Percentiles rank a stretch among this genome's conserved stretches.
Conservation (phyloP, 2,329 filamentous ascomycete genomes). For the Penicillium hesseltinei region DNA sequence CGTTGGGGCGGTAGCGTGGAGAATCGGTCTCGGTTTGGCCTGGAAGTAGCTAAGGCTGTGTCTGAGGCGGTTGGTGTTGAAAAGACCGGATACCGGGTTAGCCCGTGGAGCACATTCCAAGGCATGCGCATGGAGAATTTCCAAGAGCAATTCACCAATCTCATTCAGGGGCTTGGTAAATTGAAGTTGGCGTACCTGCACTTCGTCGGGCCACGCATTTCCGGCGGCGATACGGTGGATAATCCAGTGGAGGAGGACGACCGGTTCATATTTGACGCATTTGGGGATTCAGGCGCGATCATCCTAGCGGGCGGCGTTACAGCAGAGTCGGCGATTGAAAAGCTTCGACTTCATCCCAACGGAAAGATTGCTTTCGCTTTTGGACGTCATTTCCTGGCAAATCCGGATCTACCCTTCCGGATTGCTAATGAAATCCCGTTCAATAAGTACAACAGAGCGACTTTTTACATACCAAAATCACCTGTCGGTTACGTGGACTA, state of each 20-base stretch:
- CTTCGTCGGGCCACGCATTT: conserved; percentile 57
- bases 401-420: conserved; percentile 43
- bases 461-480: conserved; percentile 36
- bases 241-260: not conserved
- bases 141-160: conserved; percentile 39
- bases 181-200: conserved; percentile 61
- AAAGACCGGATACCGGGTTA: conserved; percentile 46
- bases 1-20: conserved; percentile 52
- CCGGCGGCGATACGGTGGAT: not conserved
- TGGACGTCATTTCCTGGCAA: conserved; percentile 42
- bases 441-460: conserved; percentile 36
- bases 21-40: conserved; percentile 53
- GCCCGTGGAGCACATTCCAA: conserved; percentile 40
- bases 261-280: not conserved
- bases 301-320: not conserved
- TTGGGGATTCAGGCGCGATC: not conserved
- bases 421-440: conserved; percentile 34
- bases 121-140: conserved; percentile 57
- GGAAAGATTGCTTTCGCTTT: conserved; percentile 28
- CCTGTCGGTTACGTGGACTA: conserved; percentile 37
- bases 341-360: not conserved
- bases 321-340: not conserved
- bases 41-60: conserved; percentile 51
- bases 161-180: conserved; percentile 53
- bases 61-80: conserved; percentile 46